Evolutionary conservation across 2,329 filamentous ascomycete genomes (phyloP).

Genomic region (Pestalotiopsis sp.): DNA sequence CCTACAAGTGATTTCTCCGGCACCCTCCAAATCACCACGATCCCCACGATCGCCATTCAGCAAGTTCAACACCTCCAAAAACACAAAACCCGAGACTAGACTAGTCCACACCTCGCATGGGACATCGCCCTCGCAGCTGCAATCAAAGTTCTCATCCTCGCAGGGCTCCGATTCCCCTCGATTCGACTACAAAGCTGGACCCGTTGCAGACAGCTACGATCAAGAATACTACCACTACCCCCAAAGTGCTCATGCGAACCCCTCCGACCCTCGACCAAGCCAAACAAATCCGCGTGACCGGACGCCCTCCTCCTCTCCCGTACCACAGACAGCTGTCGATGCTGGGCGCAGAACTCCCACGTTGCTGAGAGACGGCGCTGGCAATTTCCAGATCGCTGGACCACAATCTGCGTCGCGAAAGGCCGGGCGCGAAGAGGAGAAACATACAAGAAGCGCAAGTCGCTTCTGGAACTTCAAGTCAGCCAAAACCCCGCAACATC

Average conservation of each 20-base stretch:
- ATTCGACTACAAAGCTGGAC: constrained; percentile 17
- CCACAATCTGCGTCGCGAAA: constrained; percentile 7
- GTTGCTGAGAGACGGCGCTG: constrained; percentile 8
- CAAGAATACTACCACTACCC: constrained; percentile 16
- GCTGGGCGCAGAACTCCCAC: constrained; percentile 3
- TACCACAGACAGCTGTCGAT: neutral
- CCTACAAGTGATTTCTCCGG: constrained; percentile 29
- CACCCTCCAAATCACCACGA: constrained; percentile 31
- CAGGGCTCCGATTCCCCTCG: constrained; percentile 7
- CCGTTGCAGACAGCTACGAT: constrained; percentile 12
- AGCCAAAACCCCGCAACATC: constrained; percentile 22
- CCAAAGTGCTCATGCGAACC: constrained; percentile 5
- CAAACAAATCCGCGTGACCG: constrained; percentile 11
- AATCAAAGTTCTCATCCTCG: constrained; percentile 13
- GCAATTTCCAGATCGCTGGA: neutral
- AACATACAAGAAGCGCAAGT: constrained; percentile 33
- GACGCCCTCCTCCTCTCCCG: neutral
- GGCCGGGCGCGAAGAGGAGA: constrained; percentile 27
- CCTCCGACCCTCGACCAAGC: constrained; percentile 6
- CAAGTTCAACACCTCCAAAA: constrained; percentile 30
- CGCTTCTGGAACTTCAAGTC: constrained; percentile 35
- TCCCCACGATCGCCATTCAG: constrained; percentile 36
- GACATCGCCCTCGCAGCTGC: constrained; percentile 8
- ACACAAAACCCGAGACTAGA: constrained; percentile 25
- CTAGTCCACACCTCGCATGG: constrained; percentile 6